Percentiles rank a stretch among this genome's conserved stretches.
These are phyloP conservation scores for Ustanciosporium gigantosporum DNA, from an alignment of 1,284 basidiomycete genomes.

Conservation along the genomic window DNA sequence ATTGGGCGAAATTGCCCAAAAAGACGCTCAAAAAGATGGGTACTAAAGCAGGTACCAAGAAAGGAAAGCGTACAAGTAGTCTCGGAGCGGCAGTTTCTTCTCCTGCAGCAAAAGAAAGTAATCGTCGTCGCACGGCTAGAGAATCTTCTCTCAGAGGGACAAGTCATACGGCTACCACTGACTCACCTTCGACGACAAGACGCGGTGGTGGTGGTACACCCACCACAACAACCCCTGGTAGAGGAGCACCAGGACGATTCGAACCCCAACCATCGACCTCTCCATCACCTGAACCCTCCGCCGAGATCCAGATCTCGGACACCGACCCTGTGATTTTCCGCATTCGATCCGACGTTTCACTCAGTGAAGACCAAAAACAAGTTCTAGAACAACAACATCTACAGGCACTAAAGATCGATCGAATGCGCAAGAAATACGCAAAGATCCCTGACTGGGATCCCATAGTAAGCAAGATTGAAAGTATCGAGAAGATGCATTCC, in stretches of 20 bases:
- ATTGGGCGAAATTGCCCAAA: slow-evolving; percentile 33
- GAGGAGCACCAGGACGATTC: slow-evolving; percentile 1
- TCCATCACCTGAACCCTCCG: slow-evolving; percentile 3
- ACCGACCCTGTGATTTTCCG: no score
- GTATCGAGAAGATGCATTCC: slow-evolving; percentile 29
- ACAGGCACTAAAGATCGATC: slow-evolving; percentile 11
- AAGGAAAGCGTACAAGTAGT: slow-evolving; percentile 8
- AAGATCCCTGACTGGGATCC: slow-evolving; percentile 44
- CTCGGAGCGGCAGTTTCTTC: no score
- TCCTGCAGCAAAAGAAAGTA: no score
- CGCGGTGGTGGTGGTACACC: neutral
- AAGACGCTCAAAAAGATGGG: slow-evolving; percentile 21
- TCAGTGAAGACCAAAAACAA: slow-evolving; percentile 8
- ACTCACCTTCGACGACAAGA: no score
- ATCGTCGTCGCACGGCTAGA: no score
- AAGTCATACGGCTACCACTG: no score
- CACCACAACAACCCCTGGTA: neutral
- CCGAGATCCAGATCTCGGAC: no score
- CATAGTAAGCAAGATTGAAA: slow-evolving; percentile 33
- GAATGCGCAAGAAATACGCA: slow-evolving; percentile 24
- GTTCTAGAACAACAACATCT: slow-evolving; percentile 25
- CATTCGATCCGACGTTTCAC: slow-evolving; percentile 13
- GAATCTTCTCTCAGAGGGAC: no score
- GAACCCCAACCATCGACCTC: slow-evolving; percentile 1
- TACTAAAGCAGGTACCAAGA: slow-evolving; percentile 14